Base-by-base conservation (phyloP, 192 early-diverging fungal genomes). In the Hyaloraphidium curvatum region DNA sequence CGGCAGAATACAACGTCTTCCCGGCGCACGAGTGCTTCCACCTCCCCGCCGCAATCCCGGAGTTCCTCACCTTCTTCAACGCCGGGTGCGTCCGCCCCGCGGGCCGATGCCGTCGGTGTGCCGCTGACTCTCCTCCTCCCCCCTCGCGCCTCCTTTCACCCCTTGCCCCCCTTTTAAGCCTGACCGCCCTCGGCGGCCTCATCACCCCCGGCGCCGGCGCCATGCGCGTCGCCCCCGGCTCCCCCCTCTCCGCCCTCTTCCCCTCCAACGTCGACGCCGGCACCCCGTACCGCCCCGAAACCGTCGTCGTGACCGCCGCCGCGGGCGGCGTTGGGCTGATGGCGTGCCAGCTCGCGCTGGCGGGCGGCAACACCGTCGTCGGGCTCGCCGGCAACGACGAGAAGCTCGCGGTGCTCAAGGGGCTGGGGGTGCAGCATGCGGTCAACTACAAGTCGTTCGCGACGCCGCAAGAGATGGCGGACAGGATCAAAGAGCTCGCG, bases 271-370 rank as follows among this genome's bases (percentile, higher is more conserved):
- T 48, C 43, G 17, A 14, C 14, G 5, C 43, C 7, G 43, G 25
- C 43, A 14, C 43, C 17, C 17, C 43, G 4, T 25, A 48, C 43
- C 14, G 19, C 14, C 43, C 43, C 43, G 70, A 75, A 55, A 73
- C 68, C 31, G 69, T 78, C 9, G 57, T 78, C 26, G 63, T 78
- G 3, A 78, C 76, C 16, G 76, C 72, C 50, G 76, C 76, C 33
- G 71, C 71, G 30, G 76, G 76, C 22, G 76, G 72, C 30, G 68
- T 72, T 19, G 76, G 76, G 31, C 72, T 75, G 55, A 71, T 78
- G 30, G 76, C 76, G 14, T 73, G 73, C 7, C 76, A 78, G 65
- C 54, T 78, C 5, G 76, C 76, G 16, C 72, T 73, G 57, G 31
- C 59, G 29, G 73, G 73, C 7, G 75, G 75, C 17, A 66, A 72